Evolutionary conservation across 2,329 filamentous ascomycete genomes (phyloP), one percentile per base, ranked within the genome.

Genomic region (Claviceps sp.): DNA sequence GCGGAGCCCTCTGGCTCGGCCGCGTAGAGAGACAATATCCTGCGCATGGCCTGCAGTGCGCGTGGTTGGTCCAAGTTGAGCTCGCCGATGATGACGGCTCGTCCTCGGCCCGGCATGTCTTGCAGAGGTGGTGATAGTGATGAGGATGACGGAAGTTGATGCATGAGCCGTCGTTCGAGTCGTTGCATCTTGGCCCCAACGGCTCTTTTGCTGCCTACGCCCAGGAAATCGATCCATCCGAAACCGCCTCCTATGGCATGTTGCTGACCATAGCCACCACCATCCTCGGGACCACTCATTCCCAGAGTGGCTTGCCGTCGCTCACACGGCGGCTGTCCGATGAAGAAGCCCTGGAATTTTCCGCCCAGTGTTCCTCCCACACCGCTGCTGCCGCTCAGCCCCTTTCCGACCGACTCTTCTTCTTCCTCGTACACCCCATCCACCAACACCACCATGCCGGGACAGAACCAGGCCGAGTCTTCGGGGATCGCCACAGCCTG

Each of bases 401-500:
- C 82, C 20, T 82, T 83, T 16, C 84, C 82, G 1, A 75, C 70
- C 20, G 80, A 82, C 56, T 83, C 78, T 55, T 89, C 88, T 60
- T 95, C 89, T 65, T 97, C 93, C 64, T 95, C 89, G 62, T 98
- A 98, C n/a, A 91, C 82, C 6, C 93, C 93, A 61, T 98, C 93
- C 0, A 96, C 81, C 0, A 98, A 76, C 3, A 97, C 86, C 47
- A 98, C 86, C 89, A 97, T 97, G 3, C 94, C 94, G 0, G 93
- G 90, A 5, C 85, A 82, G 63, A 96, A 96, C 85, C 89, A 98
- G 4, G 87, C 85, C 24, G 87, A 88, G 62, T 91, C 84, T 55
- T 88, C 83, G 0, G 90, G 90, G 52, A 96, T 84, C 14, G 86
- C 81, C 22, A 83, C 81, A 0, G 91, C 88, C 61, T 91, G 85